A percentile compares a stretch with the other conserved stretches of the same genome.
These are phyloP conservation scores for Collybia sordida DNA, from an alignment of 768 basidiomycete species.

Conservation along the genomic window DNA sequence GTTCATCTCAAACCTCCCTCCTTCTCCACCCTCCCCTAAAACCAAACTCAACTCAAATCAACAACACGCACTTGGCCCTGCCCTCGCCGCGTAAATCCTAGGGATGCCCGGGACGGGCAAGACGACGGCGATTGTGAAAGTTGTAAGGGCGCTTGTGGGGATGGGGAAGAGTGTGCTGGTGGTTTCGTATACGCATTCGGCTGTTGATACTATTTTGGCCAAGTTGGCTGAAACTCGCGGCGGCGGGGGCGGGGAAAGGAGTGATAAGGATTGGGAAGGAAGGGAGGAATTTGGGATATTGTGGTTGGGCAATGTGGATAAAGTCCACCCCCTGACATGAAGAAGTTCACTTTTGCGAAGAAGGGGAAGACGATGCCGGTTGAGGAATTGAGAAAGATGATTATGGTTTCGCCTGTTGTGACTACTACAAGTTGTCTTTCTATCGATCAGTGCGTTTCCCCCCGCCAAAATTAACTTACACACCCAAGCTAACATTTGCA, in stretches of 20 bases:
- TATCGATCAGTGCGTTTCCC: constrained; percentile 79
- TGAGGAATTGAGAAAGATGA: constrained; percentile 78
- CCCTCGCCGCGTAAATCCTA: constrained; percentile 74
- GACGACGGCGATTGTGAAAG: constrained; percentile 89
- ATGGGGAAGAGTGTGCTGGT: constrained; percentile 87
- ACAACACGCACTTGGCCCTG: constrained; percentile 66
- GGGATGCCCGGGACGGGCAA: constrained; percentile 99
- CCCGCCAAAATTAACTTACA: not conserved
- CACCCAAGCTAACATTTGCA: not conserved
- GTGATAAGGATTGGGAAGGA: too few species aligned
- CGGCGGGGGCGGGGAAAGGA: too few species aligned
- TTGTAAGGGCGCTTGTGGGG: constrained; percentile 76
- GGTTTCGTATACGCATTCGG: constrained; percentile 95
- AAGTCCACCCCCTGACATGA: constrained; percentile 78
- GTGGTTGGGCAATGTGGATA: constrained; percentile 88
- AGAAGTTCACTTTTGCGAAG: constrained; percentile 65
- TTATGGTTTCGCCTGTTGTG: constrained; percentile 89
- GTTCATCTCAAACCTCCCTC: constrained; percentile 80
- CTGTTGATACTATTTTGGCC: constrained; percentile 93
- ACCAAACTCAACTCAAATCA: constrained; percentile 71
- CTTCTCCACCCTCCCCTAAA: constrained; percentile 23
- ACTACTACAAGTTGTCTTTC: constrained; percentile 95
- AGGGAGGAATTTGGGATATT: constrained; percentile 77
- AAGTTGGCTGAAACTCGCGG: constrained; percentile 70
- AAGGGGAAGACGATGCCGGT: constrained; percentile 59